Conservation (phyloP, 495 filamentous ascomycete genomes). For the Lepidopterella palustris region DNA sequence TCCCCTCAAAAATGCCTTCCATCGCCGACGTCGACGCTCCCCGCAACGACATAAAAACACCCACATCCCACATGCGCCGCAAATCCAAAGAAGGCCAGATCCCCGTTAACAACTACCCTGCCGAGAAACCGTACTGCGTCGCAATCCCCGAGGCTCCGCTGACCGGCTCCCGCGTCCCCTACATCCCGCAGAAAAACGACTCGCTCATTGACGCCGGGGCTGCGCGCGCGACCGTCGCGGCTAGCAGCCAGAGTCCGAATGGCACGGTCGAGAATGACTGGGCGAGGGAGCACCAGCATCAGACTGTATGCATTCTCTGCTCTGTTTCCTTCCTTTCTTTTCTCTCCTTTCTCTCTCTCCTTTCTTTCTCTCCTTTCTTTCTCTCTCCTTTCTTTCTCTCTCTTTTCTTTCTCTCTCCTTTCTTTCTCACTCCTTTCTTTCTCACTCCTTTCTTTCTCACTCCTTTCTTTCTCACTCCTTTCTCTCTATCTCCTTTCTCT, state of each 20-base stretch:
- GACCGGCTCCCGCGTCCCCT: not conserved
- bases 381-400: too few species aligned
- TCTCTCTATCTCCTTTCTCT: too few species aligned
- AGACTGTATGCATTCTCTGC: not conserved
- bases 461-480: too few species aligned
- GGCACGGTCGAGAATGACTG: not conserved
- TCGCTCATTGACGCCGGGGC: not conserved
- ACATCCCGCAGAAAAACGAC: not conserved
- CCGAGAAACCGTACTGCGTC: not conserved
- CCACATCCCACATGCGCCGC: not conserved
- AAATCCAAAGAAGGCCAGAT: not conserved
- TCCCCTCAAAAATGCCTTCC: not conserved
- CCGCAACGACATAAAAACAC: not conserved
- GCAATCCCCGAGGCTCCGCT: not conserved
- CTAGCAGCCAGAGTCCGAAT: not conserved
- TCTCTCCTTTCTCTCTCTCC: too few species aligned
- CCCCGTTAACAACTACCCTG: not conserved
- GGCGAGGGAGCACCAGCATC: not conserved
- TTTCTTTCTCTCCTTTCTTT: too few species aligned
- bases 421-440: too few species aligned
- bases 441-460: too few species aligned
- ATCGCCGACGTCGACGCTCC: not conserved
- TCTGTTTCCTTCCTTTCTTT: too few species aligned
- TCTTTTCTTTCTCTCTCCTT: too few species aligned
- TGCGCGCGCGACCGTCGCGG: not conserved